Evolutionary conservation across 306 rosid genomes (phyloP), one percentile per base, ranked within the genome.

Genomic region (Quercus rubra): DNA sequence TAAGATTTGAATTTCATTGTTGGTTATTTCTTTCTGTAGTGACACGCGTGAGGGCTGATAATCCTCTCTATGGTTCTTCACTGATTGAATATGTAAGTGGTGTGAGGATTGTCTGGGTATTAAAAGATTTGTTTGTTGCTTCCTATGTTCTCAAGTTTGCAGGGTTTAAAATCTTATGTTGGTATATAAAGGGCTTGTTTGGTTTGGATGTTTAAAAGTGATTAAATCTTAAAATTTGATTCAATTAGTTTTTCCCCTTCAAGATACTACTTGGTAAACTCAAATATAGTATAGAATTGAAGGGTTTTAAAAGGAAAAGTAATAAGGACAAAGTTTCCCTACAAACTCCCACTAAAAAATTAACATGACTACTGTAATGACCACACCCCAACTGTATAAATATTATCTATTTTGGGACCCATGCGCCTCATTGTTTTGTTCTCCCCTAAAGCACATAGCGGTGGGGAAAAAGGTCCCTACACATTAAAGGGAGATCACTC

Each of bases 51-150:
- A 85, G 85, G 81, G 79, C 81, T 55, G 87, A 84, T 54, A 80
- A 61, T 78, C 69, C 83, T 78, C 80, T 93, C 11, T 90, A 4
- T 84, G 92, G 95, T 62, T 86, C 89, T 35, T 87, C 92, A 71
- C 68, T 35, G 9, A 90, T 93, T 82, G 93, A 92, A 19, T 76
- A 46, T 73, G 98, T 94, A 85, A 55, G 82, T 21, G 35, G 17
- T 19, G 73, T 6, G 19, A 21, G 23, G 14, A 20, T 28, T n/a
- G 1, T 59, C 49, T 38, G 28, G 3, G 27, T 10, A 4, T 35
- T 35, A 9, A 33, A 35, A 67, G 25, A 35, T 8, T 33, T 19
- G 11, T 33, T 67, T 67, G 52, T 35, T 4, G n/a, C 27, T 67
- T 67, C 35, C 25, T 3, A 67, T 67, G 25, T 19, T 15, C 17